Evolutionary conservation across 257 asterid genomes (phyloP), one percentile per base, ranked within the genome.

Genomic region (Capsicum pubescens): DNA sequence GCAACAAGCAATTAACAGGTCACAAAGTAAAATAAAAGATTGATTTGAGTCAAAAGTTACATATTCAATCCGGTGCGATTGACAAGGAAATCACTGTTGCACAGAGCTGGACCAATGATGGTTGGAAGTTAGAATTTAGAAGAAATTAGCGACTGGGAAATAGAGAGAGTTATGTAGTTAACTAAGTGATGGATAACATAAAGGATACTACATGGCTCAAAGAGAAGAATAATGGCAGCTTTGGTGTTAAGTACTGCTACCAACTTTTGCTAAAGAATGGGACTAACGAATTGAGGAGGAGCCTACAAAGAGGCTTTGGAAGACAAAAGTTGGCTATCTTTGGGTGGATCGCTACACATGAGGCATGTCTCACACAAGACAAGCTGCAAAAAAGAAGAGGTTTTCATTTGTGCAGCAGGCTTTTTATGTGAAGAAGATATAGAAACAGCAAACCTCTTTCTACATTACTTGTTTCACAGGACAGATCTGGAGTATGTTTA

Each of bases 191-290:
- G 32, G 55, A 42, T 69, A 42, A 69, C 16, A 8, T 3, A 69
- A 69, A 69, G 19, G 78, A 69, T 69, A 15, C 55, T 69, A 69
- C 32, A 69, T 69, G 78, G 55, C 54, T 9, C 55, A 69, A 69
- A 69, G 78, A 42, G 13, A 69, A 69, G 78, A 69, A 69, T 44
- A 19, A 69, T 69, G 78, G 78, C 54, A 69, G 78, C 32, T 39
- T 69, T 69, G 42, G 32, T 39, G 52, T 17, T 39, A 16, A 69
- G 32, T 39, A 54, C 55, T 39, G 78, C 26, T 69, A 42, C 52
- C 32, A 69, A 69, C 14, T 42, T 69, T 69, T 69, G 78, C 78
- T 69, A 69, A 69, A 69, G 35, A 69, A 69, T 42, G 55, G 55
- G 35, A 68, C 72, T 35, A 66, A 39, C 12, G 42, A 39, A 44